Evolutionary conservation across 306 rosid species (phyloP), one percentile per base, ranked within the genome.

Genomic region (Casuarina cunninghamiana): DNA sequence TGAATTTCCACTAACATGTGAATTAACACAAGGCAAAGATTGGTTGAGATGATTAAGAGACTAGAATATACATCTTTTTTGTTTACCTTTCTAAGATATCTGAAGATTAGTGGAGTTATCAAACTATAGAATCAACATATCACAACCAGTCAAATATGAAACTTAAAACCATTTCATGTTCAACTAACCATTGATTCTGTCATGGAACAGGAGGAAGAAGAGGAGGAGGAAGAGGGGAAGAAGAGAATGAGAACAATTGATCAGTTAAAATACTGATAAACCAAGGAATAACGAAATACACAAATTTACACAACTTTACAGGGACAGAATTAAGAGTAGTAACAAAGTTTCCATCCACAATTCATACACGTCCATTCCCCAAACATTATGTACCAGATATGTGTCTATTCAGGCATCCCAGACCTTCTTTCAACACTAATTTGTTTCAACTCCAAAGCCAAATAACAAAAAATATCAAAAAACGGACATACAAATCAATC

Each of bases 301-400:
- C 43, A 66, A 77, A 83, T 86, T 75, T 86, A 86, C 89, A 80
- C 69, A 78, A 81, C 50, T 83, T 80, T 77, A 86, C 87, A 83
- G 70, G 61, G 72, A 65, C 43, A 39, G 71, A 53, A 74, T 69
- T 42, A 62, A 48, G 76, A 79, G 44, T 49, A 75, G 60, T 53
- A 72, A 72, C 79, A 81, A 9, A 72, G 79, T 2, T 51, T 61
- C 37, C 65, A 74, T 65, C 69, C 66, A 66, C 55, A 32, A 73
- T 73, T 26, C 72, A 58, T 35, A 78, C 81, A 68, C 78, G 67
- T 61, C 76, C 75, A 15, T 48, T 78, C 60, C 74, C 80, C 39
- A 77, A 43, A 73, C 67, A 57, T 53, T 26, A 67, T 50, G 21
- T 35, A 62, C 75, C 26, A 42, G 60, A 76, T 75, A 74, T 77